phyloP scores from a whole-genome alignment of 805 yeast genomes.

The Ogataea siamensis region DNA sequence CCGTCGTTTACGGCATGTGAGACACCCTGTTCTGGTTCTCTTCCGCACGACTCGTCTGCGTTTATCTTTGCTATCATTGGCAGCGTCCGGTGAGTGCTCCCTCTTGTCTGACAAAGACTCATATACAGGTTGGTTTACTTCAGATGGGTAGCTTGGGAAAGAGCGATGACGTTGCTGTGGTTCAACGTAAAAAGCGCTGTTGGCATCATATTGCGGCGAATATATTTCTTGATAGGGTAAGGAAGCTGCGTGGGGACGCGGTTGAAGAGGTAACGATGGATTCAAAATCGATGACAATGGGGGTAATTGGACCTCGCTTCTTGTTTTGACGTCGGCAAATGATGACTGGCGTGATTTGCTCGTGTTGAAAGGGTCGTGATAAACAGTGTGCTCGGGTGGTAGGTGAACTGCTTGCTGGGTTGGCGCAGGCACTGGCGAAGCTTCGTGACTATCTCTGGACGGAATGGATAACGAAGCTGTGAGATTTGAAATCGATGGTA shows the following conservation, averaged over 20 bases:
- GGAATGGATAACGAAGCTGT: slow-evolving; percentile 14
- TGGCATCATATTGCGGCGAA: slow-evolving; percentile 1
- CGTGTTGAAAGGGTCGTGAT: slow-evolving; percentile 1
- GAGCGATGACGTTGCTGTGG: slow-evolving; percentile 4
- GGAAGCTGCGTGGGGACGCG: slow-evolving; percentile 7
- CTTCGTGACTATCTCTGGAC: background rate
- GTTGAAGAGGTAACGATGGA: background rate
- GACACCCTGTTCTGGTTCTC: slow-evolving; percentile 72
- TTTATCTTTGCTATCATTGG: slow-evolving; percentile 33
- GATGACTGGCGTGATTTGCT: background rate
- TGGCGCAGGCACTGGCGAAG: background rate
- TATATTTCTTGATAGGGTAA: slow-evolving; percentile 4
- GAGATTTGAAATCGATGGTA: slow-evolving; percentile 23
- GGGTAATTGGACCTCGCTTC: slow-evolving; percentile 19
- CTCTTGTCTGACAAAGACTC: slow-evolving; percentile 17
- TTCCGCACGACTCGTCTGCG: slow-evolving; percentile 46
- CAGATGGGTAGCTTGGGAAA: background rate
- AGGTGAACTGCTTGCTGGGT: background rate
- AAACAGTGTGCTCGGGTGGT: slow-evolving; percentile 1
- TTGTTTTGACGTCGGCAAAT: background rate
- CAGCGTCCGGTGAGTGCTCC: background rate
- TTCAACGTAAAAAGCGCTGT: background rate
- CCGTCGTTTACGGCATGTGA: slow-evolving; percentile 68
- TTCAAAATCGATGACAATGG: slow-evolving; percentile 21
- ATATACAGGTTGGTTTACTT: background rate